phyloP scores from a whole-genome alignment of 306 rosid genomes.

The Trichosanthes cucumerina region DNA sequence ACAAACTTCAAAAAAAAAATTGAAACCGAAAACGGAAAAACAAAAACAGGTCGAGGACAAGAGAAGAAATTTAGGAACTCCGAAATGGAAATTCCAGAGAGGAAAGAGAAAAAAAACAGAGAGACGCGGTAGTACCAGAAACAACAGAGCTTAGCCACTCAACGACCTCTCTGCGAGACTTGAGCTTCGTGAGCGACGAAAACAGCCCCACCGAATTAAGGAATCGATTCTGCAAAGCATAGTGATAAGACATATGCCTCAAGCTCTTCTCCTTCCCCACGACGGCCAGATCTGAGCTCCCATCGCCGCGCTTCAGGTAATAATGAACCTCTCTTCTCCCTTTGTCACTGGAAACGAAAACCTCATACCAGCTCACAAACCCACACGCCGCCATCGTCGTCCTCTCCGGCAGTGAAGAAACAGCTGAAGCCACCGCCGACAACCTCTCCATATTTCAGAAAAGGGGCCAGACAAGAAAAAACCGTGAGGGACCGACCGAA shows the following conservation, averaged over 20 bases:
- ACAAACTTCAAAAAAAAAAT: background rate
- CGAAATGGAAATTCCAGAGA: background rate
- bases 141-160: constrained; percentile 63
- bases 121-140: constrained; percentile 33
- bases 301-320: constrained; percentile 38
- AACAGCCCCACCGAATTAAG: constrained; percentile 6
- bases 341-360: constrained; percentile 33
- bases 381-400: constrained; percentile 19
- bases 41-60: background rate
- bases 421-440: constrained; percentile 14
- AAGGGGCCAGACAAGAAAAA: background rate
- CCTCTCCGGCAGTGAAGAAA: constrained; percentile 12
- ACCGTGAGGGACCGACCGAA: background rate
- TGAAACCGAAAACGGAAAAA: background rate
- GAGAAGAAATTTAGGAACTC: background rate
- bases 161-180: constrained; percentile 61
- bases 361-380: constrained; percentile 68
- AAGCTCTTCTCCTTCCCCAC: constrained; percentile 67
- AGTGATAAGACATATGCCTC: constrained; percentile 61
- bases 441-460: constrained; percentile 29
- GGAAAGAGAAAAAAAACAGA: background rate
- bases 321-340: constrained; percentile 73
- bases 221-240: constrained; percentile 21
- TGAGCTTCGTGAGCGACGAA: constrained; percentile 37
- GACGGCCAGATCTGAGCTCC: constrained; percentile 67